Base-by-base conservation (phyloP, 2,329 filamentous ascomycete genomes). In the Rutstroemia sp. region DNA sequence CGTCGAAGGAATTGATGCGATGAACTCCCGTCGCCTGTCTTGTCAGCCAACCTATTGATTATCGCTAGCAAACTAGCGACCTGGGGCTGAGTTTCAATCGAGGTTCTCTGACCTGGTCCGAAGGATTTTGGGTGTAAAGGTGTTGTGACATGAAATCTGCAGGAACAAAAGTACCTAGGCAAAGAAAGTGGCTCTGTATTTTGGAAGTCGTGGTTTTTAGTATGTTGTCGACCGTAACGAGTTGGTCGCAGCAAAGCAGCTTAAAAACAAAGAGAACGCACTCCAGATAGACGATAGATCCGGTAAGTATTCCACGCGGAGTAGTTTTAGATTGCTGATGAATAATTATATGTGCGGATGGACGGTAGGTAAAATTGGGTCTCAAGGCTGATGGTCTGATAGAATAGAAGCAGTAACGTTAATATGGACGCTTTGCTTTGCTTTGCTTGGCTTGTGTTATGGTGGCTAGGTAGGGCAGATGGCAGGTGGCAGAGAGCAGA, bases 1-100 rank as follows among this genome's bases (percentile, higher is more conserved):
- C 51, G 62, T 61, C 60, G 59, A 58, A 58, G 57, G 61, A 61
- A 57, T 39, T 47, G 46, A 30, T 54, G 45, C 30, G 48, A 56
- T 56, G 27, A 56, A 30, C 27, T 45, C 30, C 54, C 50, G 27
- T 52, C 21, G 38, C 38, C 45, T 19, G 48, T 34, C 30, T 23
- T 52, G 54, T 46, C 48, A 52, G 54, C 54, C 40, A 56, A 56
- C 54, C 54, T 56, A 46, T 52, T 47, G 34, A 46, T 52, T 47
- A 23, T 52, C 54, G 47, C 53, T 55, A 55, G 53, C 27, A 27
- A 38, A 30, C 48, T 51, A 52, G 54, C 30, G 54, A 56, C 48
- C 23, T 52, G 54, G 40, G 54, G 54, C 54, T 56, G 54, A 56
- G 54, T 40, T 48, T 30, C 30, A 36, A 55, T 51, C 5, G 40